Percentiles rank a stretch among this genome's conserved stretches.
Conservation (phyloP, 2,329 filamentous ascomycete species). For the Botryotinia calthae region DNA sequence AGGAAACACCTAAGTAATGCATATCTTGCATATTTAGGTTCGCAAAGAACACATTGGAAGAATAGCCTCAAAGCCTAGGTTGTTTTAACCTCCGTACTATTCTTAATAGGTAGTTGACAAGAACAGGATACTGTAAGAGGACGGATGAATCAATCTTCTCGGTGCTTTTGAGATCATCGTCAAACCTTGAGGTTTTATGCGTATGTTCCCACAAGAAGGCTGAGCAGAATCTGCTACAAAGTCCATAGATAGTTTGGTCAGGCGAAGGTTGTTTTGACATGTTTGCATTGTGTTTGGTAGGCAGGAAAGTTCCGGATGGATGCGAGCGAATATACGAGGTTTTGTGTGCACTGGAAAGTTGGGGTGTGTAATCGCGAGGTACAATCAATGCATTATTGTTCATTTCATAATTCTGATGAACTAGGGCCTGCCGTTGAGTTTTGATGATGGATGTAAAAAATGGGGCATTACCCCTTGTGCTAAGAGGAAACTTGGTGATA, state of each 20-base stretch:
- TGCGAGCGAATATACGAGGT: not conserved
- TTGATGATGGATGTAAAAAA: not conserved
- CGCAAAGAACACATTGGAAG: not conserved
- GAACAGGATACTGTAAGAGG: constrained; percentile 2
- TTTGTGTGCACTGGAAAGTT: not conserved
- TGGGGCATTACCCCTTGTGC: not conserved
- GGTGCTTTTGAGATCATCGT: constrained; percentile 12
- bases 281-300: constrained; percentile 9
- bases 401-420: constrained; percentile 15
- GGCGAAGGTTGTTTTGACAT: constrained; percentile 13
- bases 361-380: not conserved
- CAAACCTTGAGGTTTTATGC: constrained; percentile 10
- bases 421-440: constrained; percentile 13
- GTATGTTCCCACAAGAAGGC: not conserved
- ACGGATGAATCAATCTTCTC: not conserved
- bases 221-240: constrained; percentile 14
- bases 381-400: constrained; percentile 8
- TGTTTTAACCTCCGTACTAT: constrained; percentile 2
- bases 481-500: not conserved
- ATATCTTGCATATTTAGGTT: not conserved
- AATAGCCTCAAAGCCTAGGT: constrained; percentile 6
- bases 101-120: not conserved
- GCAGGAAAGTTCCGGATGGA: not conserved
- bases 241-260: constrained; percentile 5
- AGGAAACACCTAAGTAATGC: not conserved